These are phyloP conservation scores for Aspergillus sp. DNA, from an alignment of 2,329 filamentous ascomycete species.

Conservation along the genomic window DNA sequence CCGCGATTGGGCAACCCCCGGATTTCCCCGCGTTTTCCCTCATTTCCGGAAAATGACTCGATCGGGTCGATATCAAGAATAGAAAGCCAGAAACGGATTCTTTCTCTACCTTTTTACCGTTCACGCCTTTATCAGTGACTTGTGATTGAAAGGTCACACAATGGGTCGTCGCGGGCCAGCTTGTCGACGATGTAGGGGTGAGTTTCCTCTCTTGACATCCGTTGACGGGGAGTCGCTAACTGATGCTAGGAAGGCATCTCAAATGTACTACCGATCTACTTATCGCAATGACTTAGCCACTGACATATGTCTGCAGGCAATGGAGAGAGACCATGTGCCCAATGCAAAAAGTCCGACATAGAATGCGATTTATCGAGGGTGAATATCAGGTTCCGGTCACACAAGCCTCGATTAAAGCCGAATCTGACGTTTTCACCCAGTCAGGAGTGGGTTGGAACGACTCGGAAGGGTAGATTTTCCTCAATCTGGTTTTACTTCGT, in stretches of 20 bases:
- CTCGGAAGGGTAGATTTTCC: not conserved
- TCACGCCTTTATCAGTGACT: not conserved
- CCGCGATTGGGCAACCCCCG: not conserved
- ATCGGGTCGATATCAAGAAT: not conserved
- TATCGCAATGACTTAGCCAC: not conserved
- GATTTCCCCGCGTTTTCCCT: not conserved
- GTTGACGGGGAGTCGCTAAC: not conserved
- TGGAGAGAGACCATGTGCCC: not conserved
- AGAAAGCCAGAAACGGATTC: not conserved
- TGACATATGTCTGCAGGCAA: not conserved
- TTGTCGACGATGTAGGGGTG: not conserved
- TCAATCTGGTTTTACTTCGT: not conserved
- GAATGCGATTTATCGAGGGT: not conserved
- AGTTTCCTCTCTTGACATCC: not conserved
- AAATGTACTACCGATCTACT: not conserved
- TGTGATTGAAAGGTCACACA: not conserved
- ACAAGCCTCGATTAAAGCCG: not conserved
- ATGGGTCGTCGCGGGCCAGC: not conserved
- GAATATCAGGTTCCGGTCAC: not conserved
- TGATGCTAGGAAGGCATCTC: not conserved
- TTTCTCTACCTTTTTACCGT: not conserved
- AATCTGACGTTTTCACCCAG: not conserved
- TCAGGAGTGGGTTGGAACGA: not conserved
- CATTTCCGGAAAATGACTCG: not conserved
- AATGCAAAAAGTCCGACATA: not conserved